Conservation (phyloP, 805 yeast genomes). For the Kregervanrija delftensis region DNA sequence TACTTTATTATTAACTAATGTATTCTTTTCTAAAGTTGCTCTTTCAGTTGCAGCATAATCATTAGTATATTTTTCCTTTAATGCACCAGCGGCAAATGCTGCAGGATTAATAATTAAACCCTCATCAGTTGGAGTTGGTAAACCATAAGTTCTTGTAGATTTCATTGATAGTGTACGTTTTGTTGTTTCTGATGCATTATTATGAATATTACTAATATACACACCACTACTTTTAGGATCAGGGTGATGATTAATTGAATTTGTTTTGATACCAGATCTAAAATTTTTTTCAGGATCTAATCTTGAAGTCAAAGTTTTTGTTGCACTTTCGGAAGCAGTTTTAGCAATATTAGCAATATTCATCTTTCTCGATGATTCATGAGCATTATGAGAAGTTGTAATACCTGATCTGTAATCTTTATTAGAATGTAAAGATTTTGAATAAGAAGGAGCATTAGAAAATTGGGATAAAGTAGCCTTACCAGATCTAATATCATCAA, state of each 20-base stretch:
- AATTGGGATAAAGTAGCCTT: conserved; percentile 26
- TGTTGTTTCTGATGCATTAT: conserved; percentile 9
- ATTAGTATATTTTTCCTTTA: conserved; percentile 22
- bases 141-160: conserved; percentile 25
- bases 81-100: conserved; percentile 48
- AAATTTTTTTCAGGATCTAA: conserved; percentile 32
- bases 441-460: conserved; percentile 8
- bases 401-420: conserved; percentile 22
- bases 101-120: conserved; percentile 32
- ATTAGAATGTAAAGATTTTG: conserved; percentile 10
- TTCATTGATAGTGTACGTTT: conserved; percentile 4
- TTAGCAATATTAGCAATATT: conserved; percentile 24
- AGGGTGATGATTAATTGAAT: conserved; percentile 11
- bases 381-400: conserved; percentile 21
- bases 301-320: conserved; percentile 39
- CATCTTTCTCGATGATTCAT: conserved; percentile 24
- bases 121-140: conserved; percentile 34
- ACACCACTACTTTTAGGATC: conserved; percentile 26
- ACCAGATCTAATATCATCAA: conserved; percentile 37
- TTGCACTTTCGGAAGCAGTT: conserved; percentile 32
- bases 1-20: conserved; percentile 36
- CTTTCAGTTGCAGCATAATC: conserved; percentile 40
- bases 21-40: conserved; percentile 29
- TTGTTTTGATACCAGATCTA: conserved; percentile 26
- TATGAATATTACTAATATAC: conserved; percentile 10